Evolutionary conservation across 768 basidiomycete genomes (phyloP).

Genomic region (Melanogaster broomeanus): DNA sequence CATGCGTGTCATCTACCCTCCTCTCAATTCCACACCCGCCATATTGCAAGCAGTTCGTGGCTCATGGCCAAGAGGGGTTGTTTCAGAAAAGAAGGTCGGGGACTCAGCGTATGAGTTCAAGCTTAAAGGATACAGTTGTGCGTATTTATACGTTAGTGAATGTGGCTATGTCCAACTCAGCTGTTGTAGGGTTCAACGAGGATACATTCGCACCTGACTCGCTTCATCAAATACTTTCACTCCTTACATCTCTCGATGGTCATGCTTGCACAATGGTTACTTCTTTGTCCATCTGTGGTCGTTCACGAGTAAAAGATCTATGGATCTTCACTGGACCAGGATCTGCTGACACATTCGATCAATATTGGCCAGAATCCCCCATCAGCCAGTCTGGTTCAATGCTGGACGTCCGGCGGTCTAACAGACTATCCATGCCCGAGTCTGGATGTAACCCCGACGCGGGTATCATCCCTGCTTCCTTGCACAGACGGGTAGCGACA

Average conservation of each 20-base stretch:
- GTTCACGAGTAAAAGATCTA: conserved; percentile 72
- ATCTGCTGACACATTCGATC: conserved; percentile 30
- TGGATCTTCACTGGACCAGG: conserved; percentile 74
- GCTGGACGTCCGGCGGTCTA: conserved; percentile 37
- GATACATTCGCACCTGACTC: conserved; percentile 77
- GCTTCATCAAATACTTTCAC: conserved; percentile 65
- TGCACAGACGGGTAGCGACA: conserved; percentile 34
- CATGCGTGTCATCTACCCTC: conserved; percentile 77
- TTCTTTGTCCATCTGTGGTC: conserved; percentile 70
- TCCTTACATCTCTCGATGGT: conserved; percentile 65
- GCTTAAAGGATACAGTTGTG: conserved; percentile 80
- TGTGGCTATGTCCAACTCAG: conserved; percentile 18
- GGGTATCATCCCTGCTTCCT: conserved; percentile 26
- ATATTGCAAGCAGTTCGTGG: conserved; percentile 77
- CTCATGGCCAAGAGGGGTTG: conserved; percentile 80
- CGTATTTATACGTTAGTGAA: conserved; percentile 24
- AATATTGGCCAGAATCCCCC: conserved; percentile 35
- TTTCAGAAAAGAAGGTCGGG: conserved; percentile 74
- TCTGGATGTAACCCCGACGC: conserved; percentile 23
- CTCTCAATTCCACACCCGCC: conserved; percentile 73
- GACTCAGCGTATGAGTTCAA: conserved; percentile 78
- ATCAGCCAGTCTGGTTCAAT: conserved; percentile 37
- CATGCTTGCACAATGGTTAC: conserved; percentile 69
- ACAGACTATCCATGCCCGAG: conserved; percentile 34
- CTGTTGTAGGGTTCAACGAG: conserved; percentile 68